Conservation (phyloP, 257 asterid species). For the Haberlea rhodopensis region DNA sequence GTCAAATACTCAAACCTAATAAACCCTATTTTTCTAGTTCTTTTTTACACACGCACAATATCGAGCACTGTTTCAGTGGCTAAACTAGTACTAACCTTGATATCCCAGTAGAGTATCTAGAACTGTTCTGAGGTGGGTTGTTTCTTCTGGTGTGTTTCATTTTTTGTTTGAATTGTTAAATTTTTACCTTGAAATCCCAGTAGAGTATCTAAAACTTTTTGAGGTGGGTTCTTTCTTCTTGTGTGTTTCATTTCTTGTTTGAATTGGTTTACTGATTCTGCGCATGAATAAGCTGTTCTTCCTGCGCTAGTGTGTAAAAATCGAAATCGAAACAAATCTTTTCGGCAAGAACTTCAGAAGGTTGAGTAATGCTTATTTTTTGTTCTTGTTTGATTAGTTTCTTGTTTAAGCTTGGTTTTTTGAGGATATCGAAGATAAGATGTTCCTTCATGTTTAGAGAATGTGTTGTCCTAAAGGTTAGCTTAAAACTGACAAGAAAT, state of each 20-base stretch:
- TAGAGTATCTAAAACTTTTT: not conserved
- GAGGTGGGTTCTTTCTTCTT: not conserved
- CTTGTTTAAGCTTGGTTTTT: constrained; percentile 18
- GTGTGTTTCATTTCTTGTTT: not conserved
- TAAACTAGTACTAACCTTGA: no score
- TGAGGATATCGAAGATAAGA: constrained; percentile 23
- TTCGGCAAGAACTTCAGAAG: no score
- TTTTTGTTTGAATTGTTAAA: no score
- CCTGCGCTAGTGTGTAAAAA: no score
- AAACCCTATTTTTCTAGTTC: no score
- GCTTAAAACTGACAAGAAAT: constrained; percentile 24
- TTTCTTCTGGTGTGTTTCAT: not conserved
- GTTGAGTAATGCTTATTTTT: not conserved
- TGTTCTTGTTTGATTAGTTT: no score
- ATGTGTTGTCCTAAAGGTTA: constrained; percentile 12
- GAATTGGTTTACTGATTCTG: no score
- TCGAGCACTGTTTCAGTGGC: no score
- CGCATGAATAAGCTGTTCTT: no score
- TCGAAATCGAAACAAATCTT: no score
- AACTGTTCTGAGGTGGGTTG: not conserved
- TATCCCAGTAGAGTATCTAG: not conserved
- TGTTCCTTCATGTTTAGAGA: constrained; percentile 37
- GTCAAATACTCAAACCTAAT: no score
- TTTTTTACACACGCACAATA: not conserved
- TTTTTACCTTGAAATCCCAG: not conserved